These are phyloP conservation scores for Aspergillus piperis DNA, from an alignment of 2,329 filamentous ascomycete species.

Conservation along the genomic window DNA sequence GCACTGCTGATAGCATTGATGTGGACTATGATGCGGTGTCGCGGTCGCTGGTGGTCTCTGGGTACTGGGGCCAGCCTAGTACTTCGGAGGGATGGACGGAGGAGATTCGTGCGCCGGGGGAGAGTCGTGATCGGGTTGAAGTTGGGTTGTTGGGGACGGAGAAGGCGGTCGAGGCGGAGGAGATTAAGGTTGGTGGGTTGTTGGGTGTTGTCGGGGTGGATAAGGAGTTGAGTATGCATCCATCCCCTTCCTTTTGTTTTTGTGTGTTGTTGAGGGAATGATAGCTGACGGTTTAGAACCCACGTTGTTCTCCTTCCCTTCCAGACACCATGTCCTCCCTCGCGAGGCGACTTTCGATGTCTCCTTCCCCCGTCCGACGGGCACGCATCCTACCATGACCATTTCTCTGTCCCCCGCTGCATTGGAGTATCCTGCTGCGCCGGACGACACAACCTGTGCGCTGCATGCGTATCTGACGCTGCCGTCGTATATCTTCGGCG, in stretches of 20 bases:
- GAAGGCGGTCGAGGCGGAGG: slow-evolving; percentile 61
- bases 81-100: slow-evolving; percentile 49
- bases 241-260: not conserved
- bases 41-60: slow-evolving; percentile 65
- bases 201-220: slow-evolving; percentile 77
- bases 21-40: slow-evolving; percentile 74
- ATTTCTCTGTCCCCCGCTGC: slow-evolving; percentile 60
- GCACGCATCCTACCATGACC: slow-evolving; percentile 79
- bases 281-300: slow-evolving; percentile 53
- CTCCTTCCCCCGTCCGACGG: slow-evolving; percentile 69
- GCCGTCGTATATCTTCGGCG: slow-evolving; percentile 77
- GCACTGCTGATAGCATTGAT: slow-evolving; percentile 66
- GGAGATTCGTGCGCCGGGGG: slow-evolving; percentile 33
- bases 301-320: slow-evolving; percentile 80
- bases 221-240: slow-evolving; percentile 59
- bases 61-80: slow-evolving; percentile 56
- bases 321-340: slow-evolving; percentile 68
- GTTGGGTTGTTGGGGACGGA: slow-evolving; percentile 76
- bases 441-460: slow-evolving; percentile 61
- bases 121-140: slow-evolving; percentile 63
- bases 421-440: slow-evolving; percentile 51
- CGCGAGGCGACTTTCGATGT: slow-evolving; percentile 59
- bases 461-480: slow-evolving; percentile 81
- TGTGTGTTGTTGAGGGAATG: not conserved
- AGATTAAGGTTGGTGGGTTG: slow-evolving; percentile 76